Base-by-base conservation (phyloP, 2,329 filamentous ascomycete genomes). In the Thermochaetoides dissita region DNA sequence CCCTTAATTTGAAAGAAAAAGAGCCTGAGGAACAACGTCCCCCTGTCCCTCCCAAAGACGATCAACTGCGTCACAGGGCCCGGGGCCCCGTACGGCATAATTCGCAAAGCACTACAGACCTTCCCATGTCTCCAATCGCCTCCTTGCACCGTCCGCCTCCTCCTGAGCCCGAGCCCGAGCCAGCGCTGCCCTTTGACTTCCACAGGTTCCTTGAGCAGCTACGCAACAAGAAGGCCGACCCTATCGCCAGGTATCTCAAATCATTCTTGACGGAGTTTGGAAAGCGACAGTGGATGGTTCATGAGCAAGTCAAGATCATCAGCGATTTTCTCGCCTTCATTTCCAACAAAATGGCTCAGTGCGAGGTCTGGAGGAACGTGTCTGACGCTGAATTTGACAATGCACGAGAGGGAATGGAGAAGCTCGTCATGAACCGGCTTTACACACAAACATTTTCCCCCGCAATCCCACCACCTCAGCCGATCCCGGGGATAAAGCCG, bases 301-400 rank as follows among this genome's bases (percentile, higher is more conserved):
- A 98, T 59, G 91, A 98, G 63, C 91, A 98, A 61, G 91, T 96
- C 58, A 98, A 98, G 64, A 96, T 98, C 48, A 94, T 98, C 47
- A 79, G 85, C 51, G 93, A 98, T 59, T 98, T 98, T 53, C 68
- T 98, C 38, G 79, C 87, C 36, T 98, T 98, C 56, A 98, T 98
- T 49, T 84, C 84, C 41, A 94, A 94, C 64, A 96, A 96, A 66
- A 98, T 98, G 93, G 86, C 82, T 10, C 75, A 86, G 50, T 98
- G 91, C 57, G 91, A 98, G 48, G 86, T 98, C 3, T 98, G 91
- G 91, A 78, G 84, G 44, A 85, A 91, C 31, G 85, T 96, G 0
- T 94, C 88, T 0, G 91, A 98, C 59, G 85, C 85, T 33, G 91
- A 98, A 56, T 98, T 98, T 54, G 91, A 98, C 61, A 98, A 98